Conservation (phyloP, 768 basidiomycete species). For the Tulasnella sp. region DNA sequence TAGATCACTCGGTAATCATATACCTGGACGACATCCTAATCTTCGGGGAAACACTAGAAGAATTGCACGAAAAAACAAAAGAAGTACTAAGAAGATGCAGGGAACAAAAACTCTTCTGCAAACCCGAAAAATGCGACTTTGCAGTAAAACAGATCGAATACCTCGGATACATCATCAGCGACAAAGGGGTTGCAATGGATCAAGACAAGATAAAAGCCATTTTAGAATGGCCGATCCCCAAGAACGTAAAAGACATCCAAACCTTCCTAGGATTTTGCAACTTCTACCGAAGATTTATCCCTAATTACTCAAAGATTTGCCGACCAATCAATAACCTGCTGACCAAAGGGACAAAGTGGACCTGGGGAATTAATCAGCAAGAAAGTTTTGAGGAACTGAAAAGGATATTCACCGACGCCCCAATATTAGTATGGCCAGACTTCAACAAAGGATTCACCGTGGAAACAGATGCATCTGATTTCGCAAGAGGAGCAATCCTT, state of each 20-base stretch:
- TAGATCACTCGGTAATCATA: conserved; percentile 24
- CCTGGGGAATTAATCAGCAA: not conserved
- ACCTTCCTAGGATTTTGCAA: conserved; percentile 36
- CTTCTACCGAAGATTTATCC: conserved; percentile 36
- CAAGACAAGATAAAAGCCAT: conserved; percentile 32
- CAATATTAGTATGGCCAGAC: not conserved
- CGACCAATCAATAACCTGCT: not conserved
- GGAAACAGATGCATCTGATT: not conserved
- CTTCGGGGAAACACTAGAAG: conserved; percentile 18
- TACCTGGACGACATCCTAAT: conserved; percentile 32
- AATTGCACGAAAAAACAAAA: not conserved
- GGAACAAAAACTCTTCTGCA: not conserved
- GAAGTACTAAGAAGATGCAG: conserved; percentile 17
- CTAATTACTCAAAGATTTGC: conserved; percentile 20
- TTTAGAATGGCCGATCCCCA: conserved; percentile 32
- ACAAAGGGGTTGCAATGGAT: conserved; percentile 30
- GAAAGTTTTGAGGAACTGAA: not conserved
- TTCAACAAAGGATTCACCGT: not conserved
- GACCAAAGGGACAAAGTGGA: not conserved
- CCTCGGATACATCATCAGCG: conserved; percentile 8
- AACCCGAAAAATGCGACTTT: conserved; percentile 9
- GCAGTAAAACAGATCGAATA: not conserved
- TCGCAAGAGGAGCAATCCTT: conserved; percentile 6
- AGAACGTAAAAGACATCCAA: conserved; percentile 31
- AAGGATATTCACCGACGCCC: not conserved